A percentile compares a stretch with the other conserved stretches of the same genome.
These are phyloP conservation scores for Thymus mandschuricus DNA, from an alignment of 257 asterid species.

Conservation along the genomic window DNA sequence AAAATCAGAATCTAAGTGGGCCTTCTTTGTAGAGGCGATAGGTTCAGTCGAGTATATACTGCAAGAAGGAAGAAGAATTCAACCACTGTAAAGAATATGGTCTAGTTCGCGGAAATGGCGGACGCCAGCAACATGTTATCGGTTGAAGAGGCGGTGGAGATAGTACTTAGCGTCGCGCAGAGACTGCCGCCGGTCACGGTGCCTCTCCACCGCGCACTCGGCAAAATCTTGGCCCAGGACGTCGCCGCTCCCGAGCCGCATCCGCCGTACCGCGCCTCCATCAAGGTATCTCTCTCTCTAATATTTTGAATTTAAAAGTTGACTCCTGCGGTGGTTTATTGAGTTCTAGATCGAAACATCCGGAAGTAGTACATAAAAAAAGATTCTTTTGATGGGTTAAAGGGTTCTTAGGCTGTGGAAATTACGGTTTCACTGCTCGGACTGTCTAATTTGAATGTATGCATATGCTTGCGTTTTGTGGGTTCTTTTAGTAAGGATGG, in stretches of 20 bases:
- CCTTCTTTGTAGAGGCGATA: no score
- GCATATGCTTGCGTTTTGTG: not conserved
- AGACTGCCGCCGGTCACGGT: constrained; percentile 68
- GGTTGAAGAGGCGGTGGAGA: constrained; percentile 67
- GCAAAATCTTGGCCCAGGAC: constrained; percentile 82
- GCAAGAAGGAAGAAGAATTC: not conserved
- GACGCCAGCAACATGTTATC: constrained; percentile 48
- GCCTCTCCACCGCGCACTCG: constrained; percentile 62
- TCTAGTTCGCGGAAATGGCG: constrained; percentile 26
- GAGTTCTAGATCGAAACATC: not conserved
- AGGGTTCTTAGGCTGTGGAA: not conserved
- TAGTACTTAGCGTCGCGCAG: constrained; percentile 61
- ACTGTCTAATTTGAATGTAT: no score
- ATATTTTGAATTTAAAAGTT: not conserved
- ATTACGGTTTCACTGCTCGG: not conserved
- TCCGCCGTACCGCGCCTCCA: constrained; percentile 93
- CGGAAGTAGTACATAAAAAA: not conserved
- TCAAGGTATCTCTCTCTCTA: constrained; percentile 53
- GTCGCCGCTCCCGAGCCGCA: constrained; percentile 85
- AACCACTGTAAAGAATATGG: not conserved
- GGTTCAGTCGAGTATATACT: not conserved
- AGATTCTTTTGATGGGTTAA: constrained; percentile 17
- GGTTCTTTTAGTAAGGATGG: not conserved
- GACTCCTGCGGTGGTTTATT: not conserved
- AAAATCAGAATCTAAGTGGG: no score